A percentile compares a stretch with the other conserved stretches of the same genome.
These are phyloP conservation scores for Boletales sp. DNA, from an alignment of 768 basidiomycete species.

Conservation along the genomic window DNA sequence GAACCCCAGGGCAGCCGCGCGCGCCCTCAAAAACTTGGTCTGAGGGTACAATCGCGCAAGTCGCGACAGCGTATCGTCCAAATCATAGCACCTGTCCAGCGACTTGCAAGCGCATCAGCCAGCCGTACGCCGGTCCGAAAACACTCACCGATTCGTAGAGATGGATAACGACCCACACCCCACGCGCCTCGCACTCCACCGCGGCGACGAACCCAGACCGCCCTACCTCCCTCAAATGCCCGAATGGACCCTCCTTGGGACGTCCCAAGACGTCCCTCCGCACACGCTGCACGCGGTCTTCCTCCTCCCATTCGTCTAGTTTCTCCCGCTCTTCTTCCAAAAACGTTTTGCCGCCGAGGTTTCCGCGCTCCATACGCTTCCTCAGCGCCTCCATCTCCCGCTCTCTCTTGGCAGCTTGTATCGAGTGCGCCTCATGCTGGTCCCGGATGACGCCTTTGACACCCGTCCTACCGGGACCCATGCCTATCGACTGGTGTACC, in stretches of 20 bases:
- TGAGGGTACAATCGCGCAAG: slow-evolving; percentile 67
- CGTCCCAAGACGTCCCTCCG: slow-evolving; percentile 45
- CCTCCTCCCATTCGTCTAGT: slow-evolving; percentile 34
- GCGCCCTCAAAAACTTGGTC: slow-evolving; percentile 79
- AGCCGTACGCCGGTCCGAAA: no score
- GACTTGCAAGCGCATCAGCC: slow-evolving; percentile 41
- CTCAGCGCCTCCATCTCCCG: slow-evolving; percentile 52
- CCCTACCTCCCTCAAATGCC: slow-evolving; percentile 80
- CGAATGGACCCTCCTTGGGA: slow-evolving; percentile 56
- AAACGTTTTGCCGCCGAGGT: slow-evolving; percentile 66
- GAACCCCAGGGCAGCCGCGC: slow-evolving; percentile 75
- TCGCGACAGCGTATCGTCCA: slow-evolving; percentile 65
- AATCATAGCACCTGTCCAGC: slow-evolving; percentile 64
- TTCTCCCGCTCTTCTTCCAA: slow-evolving; percentile 74
- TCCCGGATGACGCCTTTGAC: slow-evolving; percentile 89
- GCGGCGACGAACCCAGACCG: slow-evolving; percentile 67
- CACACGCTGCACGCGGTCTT: slow-evolving; percentile 11
- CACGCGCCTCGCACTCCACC: slow-evolving; percentile 66
- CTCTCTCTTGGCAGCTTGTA: slow-evolving; percentile 50
- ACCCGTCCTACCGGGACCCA: slow-evolving; percentile 83
- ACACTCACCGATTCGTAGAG: slow-evolving; percentile 73
- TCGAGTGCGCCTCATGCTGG: slow-evolving; percentile 60
- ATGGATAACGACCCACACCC: slow-evolving; percentile 82
- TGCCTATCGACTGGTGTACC: slow-evolving; percentile 62
- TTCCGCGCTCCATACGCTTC: slow-evolving; percentile 58